Base-by-base conservation (phyloP, 176 grass and related monocot species). In the Typha latifolia region DNA sequence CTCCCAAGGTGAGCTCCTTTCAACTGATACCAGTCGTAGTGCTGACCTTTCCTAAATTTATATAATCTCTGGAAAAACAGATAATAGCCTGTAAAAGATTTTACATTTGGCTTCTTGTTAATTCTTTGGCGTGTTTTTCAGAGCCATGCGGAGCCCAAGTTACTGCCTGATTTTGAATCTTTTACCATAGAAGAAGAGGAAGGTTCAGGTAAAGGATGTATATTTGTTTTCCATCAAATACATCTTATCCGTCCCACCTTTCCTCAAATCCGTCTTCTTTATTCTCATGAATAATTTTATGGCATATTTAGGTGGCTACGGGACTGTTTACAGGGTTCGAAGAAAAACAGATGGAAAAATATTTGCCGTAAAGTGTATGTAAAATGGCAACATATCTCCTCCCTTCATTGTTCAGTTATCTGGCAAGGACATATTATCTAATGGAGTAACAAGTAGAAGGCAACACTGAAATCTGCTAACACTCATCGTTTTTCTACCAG, bases 281-380 rank as follows among this genome's bases (percentile, higher is more conserved):
- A 72, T 5, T 57, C 51, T n/a, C 21, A 56, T 4, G 64, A 29
- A 29, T 62, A 53, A 56, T 56, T 19, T 56, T 63, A 24, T 18
- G 14, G 24, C 24, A 1, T 49, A n/a, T 29, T 47, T 81, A 97
- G 94, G 94, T 73, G 94, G 94, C 65, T 97, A 93, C 10, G 94
- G 94, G 32, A 93, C 79, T 27, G 94, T 97, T 16, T 97, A 93
- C 80, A 92, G 75, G 73, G 85, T 89, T 59, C 68, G 55, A 51
- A 90, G 94, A 70, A 86, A 73, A 67, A 51, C 32, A 34, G 88
- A 97, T 84, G 81, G 76, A 61, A 78, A 63, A 77, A 49, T 76
- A 79, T 90, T 90, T 18, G 94, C 94, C n/a, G 69, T 97, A 82
- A 97, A 97, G 82, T 97, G 94, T 97, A 77, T 61, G 87, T 19